phyloP scores from a whole-genome alignment of 768 basidiomycete species.

The Rossbeevera mucosa region DNA sequence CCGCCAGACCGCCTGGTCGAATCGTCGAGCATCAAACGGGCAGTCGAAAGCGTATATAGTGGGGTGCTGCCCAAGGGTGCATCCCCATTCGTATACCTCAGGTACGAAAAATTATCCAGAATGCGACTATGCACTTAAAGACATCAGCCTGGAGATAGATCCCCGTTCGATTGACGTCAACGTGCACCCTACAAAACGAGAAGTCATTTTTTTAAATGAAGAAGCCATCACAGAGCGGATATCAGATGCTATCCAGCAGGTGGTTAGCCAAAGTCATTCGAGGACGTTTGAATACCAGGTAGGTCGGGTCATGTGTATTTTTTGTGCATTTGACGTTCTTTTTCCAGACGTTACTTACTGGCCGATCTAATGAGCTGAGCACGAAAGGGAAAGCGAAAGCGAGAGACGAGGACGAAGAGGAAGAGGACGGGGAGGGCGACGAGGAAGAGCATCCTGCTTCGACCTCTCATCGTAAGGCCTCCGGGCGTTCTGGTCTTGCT shows the following conservation, averaged over 20 bases:
- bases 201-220: slow-evolving; percentile 92
- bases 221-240: slow-evolving; percentile 78
- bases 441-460: slow-evolving; percentile 26
- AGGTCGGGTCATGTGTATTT: neutral
- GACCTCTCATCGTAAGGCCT: slow-evolving; percentile 23
- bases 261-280: slow-evolving; percentile 62
- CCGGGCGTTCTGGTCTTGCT: neutral
- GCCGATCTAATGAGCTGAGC: slow-evolving; percentile 37
- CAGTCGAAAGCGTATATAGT: slow-evolving; percentile 82
- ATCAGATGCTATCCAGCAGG: slow-evolving; percentile 65
- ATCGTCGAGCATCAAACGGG: slow-evolving; percentile 78
- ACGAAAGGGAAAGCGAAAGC: slow-evolving; percentile 27
- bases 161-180: slow-evolving; percentile 93
- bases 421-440: slow-evolving; percentile 29
- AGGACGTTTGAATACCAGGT: slow-evolving; percentile 73
- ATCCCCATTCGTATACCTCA: slow-evolving; percentile 89
- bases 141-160: slow-evolving; percentile 68
- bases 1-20: slow-evolving; percentile 85
- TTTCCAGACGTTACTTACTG: slow-evolving; percentile 56
- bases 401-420: slow-evolving; percentile 36
- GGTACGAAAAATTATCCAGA: slow-evolving; percentile 43
- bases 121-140: neutral
- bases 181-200: slow-evolving; percentile 95
- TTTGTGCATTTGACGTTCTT: neutral
- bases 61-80: slow-evolving; percentile 85